A percentile compares a stretch with the other conserved stretches of the same genome.
These are phyloP conservation scores for Globisporangium viniferum DNA, from an alignment of 352 stramenopile species.

Conservation along the genomic window DNA sequence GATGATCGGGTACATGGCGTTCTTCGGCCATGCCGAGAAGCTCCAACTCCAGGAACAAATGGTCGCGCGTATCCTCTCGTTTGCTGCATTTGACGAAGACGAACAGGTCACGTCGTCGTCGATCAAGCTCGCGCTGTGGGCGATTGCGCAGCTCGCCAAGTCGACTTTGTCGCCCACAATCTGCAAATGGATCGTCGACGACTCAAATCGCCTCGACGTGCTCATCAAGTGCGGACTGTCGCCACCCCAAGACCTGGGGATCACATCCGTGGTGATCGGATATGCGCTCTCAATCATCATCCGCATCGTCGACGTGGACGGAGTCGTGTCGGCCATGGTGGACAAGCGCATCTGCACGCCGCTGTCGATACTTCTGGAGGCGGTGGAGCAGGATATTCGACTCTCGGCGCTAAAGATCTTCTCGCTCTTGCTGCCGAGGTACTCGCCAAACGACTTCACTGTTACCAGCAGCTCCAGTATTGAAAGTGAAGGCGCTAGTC, in stretches of 20 bases:
- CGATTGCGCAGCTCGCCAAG: slow-evolving; percentile 39
- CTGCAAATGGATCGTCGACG: slow-evolving; percentile 32
- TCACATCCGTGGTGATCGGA: slow-evolving; percentile 30
- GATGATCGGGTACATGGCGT: slow-evolving; percentile 63
- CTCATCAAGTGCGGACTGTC: slow-evolving; percentile 38
- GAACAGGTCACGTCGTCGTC: slow-evolving; percentile 28
- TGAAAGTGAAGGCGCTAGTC: slow-evolving; percentile 1
- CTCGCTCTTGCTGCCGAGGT: slow-evolving; percentile 32
- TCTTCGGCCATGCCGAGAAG: slow-evolving; percentile 39
- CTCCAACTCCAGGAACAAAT: slow-evolving; percentile 30
- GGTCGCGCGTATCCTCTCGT: slow-evolving; percentile 38
- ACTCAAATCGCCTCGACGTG: slow-evolving; percentile 26
- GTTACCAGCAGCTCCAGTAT: background rate
- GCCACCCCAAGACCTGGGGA: slow-evolving; percentile 25
- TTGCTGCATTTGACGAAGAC: slow-evolving; percentile 34
- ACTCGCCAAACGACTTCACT: background rate
- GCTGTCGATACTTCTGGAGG: slow-evolving; percentile 41
- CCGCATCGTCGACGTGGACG: slow-evolving; percentile 17
- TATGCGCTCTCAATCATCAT: slow-evolving; percentile 46
- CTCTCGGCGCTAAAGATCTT: slow-evolving; percentile 44
- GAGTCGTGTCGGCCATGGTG: slow-evolving; percentile 25
- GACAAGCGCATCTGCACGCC: slow-evolving; percentile 40
- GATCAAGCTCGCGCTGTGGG: slow-evolving; percentile 40
- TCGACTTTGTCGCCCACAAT: slow-evolving; percentile 17
- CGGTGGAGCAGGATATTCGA: slow-evolving; percentile 48